These are phyloP conservation scores for Neurospora sp. DNA, from an alignment of 495 filamentous ascomycete species.

Conservation along the genomic window DNA sequence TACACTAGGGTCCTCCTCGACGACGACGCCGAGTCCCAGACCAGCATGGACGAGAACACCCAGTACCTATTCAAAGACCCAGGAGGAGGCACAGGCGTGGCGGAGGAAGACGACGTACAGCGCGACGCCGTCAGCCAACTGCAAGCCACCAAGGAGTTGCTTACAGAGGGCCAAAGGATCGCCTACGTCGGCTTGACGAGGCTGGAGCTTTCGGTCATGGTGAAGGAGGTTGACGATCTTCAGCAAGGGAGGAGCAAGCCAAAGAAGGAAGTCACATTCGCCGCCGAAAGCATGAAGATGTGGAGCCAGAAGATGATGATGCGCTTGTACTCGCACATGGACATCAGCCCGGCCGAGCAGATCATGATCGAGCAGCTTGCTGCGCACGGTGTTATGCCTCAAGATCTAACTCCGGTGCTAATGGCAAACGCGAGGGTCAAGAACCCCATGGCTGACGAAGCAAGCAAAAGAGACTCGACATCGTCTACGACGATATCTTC, in stretches of 20 bases:
- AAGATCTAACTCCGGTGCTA: slow-evolving; percentile 70
- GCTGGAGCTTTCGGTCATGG: slow-evolving; percentile 68
- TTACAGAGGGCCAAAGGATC: slow-evolving; percentile 92
- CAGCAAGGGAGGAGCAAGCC: slow-evolving; percentile 37
- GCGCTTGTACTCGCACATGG: slow-evolving; percentile 89
- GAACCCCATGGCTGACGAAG: slow-evolving; percentile 66
- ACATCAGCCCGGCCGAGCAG: slow-evolving; percentile 81
- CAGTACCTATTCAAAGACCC: slow-evolving; percentile 79
- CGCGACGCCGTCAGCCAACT: slow-evolving; percentile 82
- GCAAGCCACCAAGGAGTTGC: slow-evolving; percentile 87
- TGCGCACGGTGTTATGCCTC: slow-evolving; percentile 78
- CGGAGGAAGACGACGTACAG: slow-evolving; percentile 64
- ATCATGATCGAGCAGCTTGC: slow-evolving; percentile 98
- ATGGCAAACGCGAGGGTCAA: slow-evolving; percentile 92
- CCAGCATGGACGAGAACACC: slow-evolving; percentile 96
- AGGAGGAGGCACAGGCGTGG: slow-evolving; percentile 45
- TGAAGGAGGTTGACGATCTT: slow-evolving; percentile 50
- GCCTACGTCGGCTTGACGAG: slow-evolving; percentile 89
- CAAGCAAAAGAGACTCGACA: slow-evolving; percentile 2
- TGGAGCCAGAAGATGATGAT: slow-evolving; percentile 98
- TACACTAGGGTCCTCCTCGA: slow-evolving; percentile 91
- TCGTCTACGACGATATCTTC: slow-evolving; percentile 10
- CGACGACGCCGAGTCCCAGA: slow-evolving; percentile 86
- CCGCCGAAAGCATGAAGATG: slow-evolving; percentile 74
- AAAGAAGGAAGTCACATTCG: slow-evolving; percentile 59